A percentile compares a stretch with the other conserved stretches of the same genome.
phyloP scores from a whole-genome alignment of 257 asterid genomes.

The Cordia subcordata region DNA sequence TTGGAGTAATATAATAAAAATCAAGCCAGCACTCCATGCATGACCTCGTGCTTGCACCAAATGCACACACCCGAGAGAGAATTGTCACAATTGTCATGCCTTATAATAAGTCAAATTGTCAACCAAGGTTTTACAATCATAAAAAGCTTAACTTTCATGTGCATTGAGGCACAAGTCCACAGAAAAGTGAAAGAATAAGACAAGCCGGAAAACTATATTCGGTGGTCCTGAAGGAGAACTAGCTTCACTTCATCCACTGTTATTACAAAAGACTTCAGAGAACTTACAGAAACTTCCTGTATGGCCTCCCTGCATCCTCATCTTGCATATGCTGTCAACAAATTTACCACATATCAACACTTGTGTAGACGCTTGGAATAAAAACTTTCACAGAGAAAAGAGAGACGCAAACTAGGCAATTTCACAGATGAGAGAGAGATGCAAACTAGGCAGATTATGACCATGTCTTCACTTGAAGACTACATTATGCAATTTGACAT shows the following conservation, averaged over 20 bases:
- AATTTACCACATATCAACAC: slow-evolving; percentile 2
- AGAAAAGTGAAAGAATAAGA: background rate
- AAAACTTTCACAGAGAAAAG: no score
- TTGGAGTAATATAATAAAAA: no score
- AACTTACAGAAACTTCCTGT: slow-evolving; percentile 50
- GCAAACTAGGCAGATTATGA: no score
- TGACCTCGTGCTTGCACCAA: no score
- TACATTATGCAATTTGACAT: no score
- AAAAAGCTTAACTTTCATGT: background rate
- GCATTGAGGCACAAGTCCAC: background rate
- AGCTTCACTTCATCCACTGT: slow-evolving; percentile 31
- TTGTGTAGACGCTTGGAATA: no score
- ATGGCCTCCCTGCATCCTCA: slow-evolving; percentile 83
- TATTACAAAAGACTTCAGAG: slow-evolving; percentile 20
- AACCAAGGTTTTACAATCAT: background rate
- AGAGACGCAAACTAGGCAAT: no score
- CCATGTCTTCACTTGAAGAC: no score
- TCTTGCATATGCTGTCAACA: slow-evolving; percentile 86
- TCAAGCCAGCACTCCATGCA: no score
- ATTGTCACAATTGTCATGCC: no score
- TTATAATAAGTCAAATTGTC: background rate
- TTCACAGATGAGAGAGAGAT: no score
- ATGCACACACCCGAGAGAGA: no score
- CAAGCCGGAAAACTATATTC: background rate
- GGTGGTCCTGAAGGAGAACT: slow-evolving; percentile 12